phyloP scores from a whole-genome alignment of 257 asterid genomes.

The Fraxinus excelsior region DNA sequence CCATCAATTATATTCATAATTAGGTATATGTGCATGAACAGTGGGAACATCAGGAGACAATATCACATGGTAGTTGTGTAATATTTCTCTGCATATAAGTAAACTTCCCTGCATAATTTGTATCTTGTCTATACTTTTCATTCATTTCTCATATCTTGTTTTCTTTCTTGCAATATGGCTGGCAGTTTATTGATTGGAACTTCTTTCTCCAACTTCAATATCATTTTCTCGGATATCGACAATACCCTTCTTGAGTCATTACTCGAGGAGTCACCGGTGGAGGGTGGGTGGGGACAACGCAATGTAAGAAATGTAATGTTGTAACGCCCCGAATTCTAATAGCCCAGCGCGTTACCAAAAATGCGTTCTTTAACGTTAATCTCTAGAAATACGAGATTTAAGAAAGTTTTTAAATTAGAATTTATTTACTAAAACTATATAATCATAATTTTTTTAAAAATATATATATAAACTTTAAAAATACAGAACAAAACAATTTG shows the following conservation, averaged over 20 bases:
- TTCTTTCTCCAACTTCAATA: constrained; percentile 18
- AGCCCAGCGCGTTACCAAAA: no score
- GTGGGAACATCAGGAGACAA: constrained; percentile 13
- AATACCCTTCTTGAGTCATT: constrained; percentile 35
- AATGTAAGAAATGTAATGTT: constrained; percentile 28
- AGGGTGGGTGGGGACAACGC: constrained; percentile 33
- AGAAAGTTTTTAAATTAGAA: no score
- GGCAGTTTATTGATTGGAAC: background rate
- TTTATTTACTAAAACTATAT: no score
- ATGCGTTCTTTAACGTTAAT: no score
- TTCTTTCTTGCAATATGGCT: constrained; percentile 14
- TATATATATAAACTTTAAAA: no score
- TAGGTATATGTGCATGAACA: constrained; percentile 18
- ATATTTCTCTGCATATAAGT: background rate
- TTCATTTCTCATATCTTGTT: constrained; percentile 1
- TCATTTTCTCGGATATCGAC: constrained; percentile 37
- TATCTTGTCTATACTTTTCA: constrained; percentile 21
- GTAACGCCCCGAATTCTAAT: no score
- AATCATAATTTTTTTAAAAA: no score
- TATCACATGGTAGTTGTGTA: constrained; percentile 1
- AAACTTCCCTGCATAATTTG: background rate
- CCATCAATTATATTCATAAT: background rate
- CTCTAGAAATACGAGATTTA: no score
- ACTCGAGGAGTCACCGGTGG: constrained; percentile 39
- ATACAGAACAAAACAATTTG: no score